Evolutionary conservation across 192 early-diverging fungal genomes (phyloP), one percentile per base, ranked within the genome.

Genomic region (Entomortierella chlamydospora): DNA sequence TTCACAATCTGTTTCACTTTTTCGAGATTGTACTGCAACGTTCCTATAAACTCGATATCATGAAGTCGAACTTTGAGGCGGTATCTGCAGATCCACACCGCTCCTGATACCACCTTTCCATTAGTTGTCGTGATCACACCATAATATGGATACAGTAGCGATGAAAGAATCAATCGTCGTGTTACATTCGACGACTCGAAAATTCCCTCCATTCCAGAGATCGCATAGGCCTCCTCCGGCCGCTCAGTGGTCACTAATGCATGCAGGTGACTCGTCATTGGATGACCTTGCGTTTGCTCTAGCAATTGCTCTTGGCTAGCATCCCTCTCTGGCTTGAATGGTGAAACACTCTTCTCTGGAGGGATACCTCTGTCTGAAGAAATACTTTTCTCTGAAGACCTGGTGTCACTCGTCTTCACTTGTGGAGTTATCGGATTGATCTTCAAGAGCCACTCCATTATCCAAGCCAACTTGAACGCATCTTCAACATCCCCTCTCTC

Each of bases 141-240:
- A 31, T 72, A 70, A 61, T 79, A 90, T 6, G 91, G 91, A 25
- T 86, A 86, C 33, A 90, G 8, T 54, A 84, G 88, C 0, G 87
- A 73, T 1, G 88, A 82, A 3, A 91, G 81, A 18, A 88, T 71
- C 17, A 60, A 12, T 31, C 55, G 15, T 12, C 45, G 45, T 47
- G 45, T 37, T 37, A 10, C 34, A 37, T 37, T 37, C 34, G 4
- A 7, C 10, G 10, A 7, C 34, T 37, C 34, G 10, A 37, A 7
- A n/a, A n/a, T n/a, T n/a, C n/a, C n/a, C n/a, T n/a, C n/a, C 34
- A 4, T 37, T 37, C 10, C 34, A 7, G 34, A 7, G 34, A 37
- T 37, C 10, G 4, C n/a, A 9, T 85, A 63, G 2, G 80, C 34
- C n/a, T n/a, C n/a, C n/a, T n/a, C n/a, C n/a, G 55, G 17, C 0